Evolutionary conservation across 1,284 basidiomycete genomes (phyloP).

Genomic region (Puccinia novopanici): DNA sequence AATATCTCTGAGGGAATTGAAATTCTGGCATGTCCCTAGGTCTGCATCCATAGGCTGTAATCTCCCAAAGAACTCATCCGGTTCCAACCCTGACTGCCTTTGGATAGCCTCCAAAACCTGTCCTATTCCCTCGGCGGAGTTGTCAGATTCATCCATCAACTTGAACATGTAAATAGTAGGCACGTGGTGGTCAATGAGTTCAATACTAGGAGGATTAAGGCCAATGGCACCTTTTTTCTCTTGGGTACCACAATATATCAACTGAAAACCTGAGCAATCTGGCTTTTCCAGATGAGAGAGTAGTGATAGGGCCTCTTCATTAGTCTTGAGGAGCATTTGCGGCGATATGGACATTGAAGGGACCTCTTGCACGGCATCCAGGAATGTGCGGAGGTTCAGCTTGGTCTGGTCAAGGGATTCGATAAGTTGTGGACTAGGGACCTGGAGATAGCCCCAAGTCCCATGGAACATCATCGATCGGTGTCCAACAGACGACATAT

Average conservation of each 20-base stretch:
- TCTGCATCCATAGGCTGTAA: neutral
- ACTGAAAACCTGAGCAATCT: neutral
- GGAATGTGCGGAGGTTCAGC: neutral
- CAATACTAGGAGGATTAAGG: neutral
- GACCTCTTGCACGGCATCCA: neutral
- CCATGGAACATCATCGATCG: conserved; percentile 8
- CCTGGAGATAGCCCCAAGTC: conserved; percentile 10
- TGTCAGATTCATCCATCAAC: conserved; percentile 13
- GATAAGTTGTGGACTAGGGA: neutral
- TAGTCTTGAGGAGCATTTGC: neutral
- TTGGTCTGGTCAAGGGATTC: neutral
- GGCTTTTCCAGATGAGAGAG: neutral
- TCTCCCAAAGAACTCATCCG: neutral
- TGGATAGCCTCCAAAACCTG: neutral
- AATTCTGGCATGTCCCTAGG: too few relatives aligned
- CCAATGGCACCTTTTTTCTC: neutral
- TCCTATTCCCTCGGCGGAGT: neutral
- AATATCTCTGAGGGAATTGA: neutral
- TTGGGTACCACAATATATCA: neutral
- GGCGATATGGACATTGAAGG: neutral
- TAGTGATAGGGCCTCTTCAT: neutral
- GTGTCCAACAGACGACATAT: neutral
- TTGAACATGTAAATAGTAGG: conserved; percentile 9
- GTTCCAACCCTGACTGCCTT: neutral
- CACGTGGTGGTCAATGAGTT: neutral